A percentile compares a stretch with the other conserved stretches of the same genome.
phyloP scores from a whole-genome alignment of 2,329 filamentous ascomycete genomes.

The Fusarium lyarnte region DNA sequence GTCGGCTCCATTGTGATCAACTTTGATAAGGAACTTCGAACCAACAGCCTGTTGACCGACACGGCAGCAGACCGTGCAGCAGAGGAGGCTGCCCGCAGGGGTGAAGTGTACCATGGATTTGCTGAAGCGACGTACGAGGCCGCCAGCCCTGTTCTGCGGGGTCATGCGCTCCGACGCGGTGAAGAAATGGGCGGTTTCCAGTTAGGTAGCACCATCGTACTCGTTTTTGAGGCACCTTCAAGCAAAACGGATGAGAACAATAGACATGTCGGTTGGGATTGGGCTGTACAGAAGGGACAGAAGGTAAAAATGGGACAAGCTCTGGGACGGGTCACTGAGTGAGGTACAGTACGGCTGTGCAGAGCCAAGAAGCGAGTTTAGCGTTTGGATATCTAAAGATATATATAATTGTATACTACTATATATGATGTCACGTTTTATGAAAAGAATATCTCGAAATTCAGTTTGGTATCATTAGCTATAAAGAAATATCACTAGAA shows the following conservation, averaged over 20 bases:
- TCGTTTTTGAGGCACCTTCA: constrained; percentile 93
- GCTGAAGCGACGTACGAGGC: constrained; percentile 88
- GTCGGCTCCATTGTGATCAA: constrained; percentile 97
- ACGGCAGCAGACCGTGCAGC: constrained; percentile 90
- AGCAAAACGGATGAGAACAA: constrained; percentile 63
- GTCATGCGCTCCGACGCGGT: constrained; percentile 84
- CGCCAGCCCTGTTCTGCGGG: constrained; percentile 80
- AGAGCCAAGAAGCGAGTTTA: constrained; percentile 8
- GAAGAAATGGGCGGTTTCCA: constrained; percentile 99
- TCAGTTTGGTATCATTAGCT: background rate
- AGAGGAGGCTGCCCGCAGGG: constrained; percentile 76
- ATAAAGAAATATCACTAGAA: background rate
- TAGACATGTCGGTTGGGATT: constrained; percentile 78
- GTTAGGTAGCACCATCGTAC: constrained; percentile 91
- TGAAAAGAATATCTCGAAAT: background rate
- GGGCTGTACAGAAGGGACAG: constrained; percentile 88
- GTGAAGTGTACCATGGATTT: constrained; percentile 89
- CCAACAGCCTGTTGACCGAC: constrained; percentile 91
- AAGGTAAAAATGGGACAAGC: constrained; percentile 89
- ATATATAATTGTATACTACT: constrained; percentile 24
- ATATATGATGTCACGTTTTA: background rate
- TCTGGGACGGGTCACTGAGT: constrained; percentile 76
- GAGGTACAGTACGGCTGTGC: constrained; percentile 30
- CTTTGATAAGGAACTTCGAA: constrained; percentile 92
- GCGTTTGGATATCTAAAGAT: constrained; percentile 17